phyloP scores from a whole-genome alignment of 345 rosid species.

The Salix caprea region DNA sequence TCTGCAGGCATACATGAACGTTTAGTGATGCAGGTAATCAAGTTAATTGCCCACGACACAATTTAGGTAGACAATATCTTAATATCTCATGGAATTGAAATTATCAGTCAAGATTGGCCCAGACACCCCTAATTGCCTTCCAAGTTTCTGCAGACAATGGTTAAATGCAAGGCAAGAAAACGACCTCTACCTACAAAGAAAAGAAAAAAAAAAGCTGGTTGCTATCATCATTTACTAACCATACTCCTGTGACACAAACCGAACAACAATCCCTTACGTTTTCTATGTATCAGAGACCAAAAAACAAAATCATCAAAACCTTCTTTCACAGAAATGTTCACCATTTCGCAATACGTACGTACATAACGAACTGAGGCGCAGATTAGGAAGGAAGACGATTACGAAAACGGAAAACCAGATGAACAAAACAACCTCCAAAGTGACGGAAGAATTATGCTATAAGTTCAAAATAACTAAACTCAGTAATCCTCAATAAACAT shows the following conservation, averaged over 20 bases:
- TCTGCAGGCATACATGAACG: slow-evolving; percentile 33
- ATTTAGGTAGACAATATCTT: neutral
- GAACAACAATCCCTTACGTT: neutral
- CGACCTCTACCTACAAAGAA: neutral
- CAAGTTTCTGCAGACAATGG: neutral
- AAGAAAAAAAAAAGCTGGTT: neutral
- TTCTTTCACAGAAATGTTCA: neutral
- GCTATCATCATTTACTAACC: neutral
- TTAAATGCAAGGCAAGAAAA: neutral
- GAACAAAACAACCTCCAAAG: too few species aligned
- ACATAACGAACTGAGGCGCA: neutral
- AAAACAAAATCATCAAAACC: neutral
- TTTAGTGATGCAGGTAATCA: neutral
- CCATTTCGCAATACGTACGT: neutral
- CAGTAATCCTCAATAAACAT: neutral
- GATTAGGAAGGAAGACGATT: neutral
- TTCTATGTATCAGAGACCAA: neutral
- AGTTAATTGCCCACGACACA: neutral
- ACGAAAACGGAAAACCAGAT: neutral
- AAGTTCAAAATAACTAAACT: neutral
- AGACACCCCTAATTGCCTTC: neutral
- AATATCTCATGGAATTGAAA: neutral
- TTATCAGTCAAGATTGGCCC: neutral
- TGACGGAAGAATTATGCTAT: neutral
- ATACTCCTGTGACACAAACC: neutral